Conservation (phyloP, 495 filamentous ascomycete species). For the Penicillium paradoxum region DNA sequence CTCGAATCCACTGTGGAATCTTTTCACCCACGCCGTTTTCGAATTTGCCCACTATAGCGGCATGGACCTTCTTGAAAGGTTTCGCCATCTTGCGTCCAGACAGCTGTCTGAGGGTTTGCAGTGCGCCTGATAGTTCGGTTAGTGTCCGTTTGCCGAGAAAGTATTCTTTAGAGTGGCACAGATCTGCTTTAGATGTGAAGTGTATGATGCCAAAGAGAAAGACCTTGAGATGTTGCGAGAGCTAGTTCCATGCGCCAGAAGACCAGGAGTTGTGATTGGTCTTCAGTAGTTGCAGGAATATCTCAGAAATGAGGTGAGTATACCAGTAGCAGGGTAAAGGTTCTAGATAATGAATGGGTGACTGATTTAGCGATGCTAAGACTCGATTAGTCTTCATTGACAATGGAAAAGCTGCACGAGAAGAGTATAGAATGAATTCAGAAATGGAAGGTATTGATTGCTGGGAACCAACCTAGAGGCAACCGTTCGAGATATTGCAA, state of each 20-base stretch:
- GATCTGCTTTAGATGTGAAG: no score
- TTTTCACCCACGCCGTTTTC: slow-evolving; percentile 31
- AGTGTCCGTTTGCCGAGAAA: not conserved
- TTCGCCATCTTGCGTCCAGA: slow-evolving; percentile 24
- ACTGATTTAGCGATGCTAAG: not conserved
- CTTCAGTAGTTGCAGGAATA: not conserved
- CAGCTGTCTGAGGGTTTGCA: not conserved
- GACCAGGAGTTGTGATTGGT: not conserved
- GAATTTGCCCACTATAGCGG: slow-evolving; percentile 38
- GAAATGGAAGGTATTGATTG: not conserved
- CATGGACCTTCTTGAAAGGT: slow-evolving; percentile 26
- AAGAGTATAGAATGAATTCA: not conserved
- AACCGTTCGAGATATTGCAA: no score
- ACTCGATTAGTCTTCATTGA: not conserved
- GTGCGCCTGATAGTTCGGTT: not conserved
- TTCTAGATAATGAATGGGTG: not conserved
- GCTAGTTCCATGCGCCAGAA: not conserved
- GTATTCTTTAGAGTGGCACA: not conserved
- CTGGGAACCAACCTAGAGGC: no score
- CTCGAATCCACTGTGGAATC: slow-evolving; percentile 50
- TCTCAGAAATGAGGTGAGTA: not conserved
- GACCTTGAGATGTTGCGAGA: not conserved
- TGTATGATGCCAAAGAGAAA: not conserved
- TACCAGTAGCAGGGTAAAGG: not conserved
- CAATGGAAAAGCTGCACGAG: not conserved